Conservation (phyloP, 208 protist species). For the Trypanosoma platydactyli region DNA sequence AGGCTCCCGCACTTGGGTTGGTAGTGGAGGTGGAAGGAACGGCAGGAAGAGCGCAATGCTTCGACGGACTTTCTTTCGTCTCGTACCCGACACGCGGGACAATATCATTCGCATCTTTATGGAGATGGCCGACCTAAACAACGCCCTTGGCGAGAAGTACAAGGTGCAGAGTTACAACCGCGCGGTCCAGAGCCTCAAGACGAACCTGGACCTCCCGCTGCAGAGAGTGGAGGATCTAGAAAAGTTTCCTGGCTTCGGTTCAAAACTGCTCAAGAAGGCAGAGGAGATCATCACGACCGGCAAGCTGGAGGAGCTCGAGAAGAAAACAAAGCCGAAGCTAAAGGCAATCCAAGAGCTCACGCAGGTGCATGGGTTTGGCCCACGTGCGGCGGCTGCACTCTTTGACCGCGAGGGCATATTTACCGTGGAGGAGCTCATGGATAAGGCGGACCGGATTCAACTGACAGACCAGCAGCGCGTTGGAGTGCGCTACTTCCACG, state of each 20-base stretch:
- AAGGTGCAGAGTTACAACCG: conserved; percentile 85
- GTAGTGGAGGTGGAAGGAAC: background rate
- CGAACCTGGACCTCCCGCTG: conserved; percentile 79
- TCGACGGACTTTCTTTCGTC: conserved; percentile 42
- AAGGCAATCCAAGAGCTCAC: conserved; percentile 89
- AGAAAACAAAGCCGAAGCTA: conserved; percentile 89
- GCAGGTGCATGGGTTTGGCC: conserved; percentile 88
- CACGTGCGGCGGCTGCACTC: conserved; percentile 74
- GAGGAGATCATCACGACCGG: conserved; percentile 90
- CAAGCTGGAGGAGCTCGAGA: conserved; percentile 87
- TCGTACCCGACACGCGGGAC: conserved; percentile 66
- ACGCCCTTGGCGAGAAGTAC: conserved; percentile 87
- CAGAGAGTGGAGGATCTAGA: conserved; percentile 66
- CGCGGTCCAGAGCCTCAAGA: conserved; percentile 82
- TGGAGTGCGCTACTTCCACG: conserved; percentile 90
- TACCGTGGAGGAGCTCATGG: conserved; percentile 87
- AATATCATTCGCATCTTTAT: conserved; percentile 90
- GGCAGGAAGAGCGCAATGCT: conserved; percentile 44
- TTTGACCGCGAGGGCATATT: conserved; percentile 90
- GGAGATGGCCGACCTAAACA: conserved; percentile 89
- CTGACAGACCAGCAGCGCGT: conserved; percentile 84
- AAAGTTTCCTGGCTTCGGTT: conserved; percentile 75
- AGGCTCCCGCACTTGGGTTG: conserved; percentile 6
- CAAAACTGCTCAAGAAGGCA: conserved; percentile 85
- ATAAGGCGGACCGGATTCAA: conserved; percentile 73